Conservation (phyloP, 176 grass and related monocot genomes). For the Oryza meridionalis region DNA sequence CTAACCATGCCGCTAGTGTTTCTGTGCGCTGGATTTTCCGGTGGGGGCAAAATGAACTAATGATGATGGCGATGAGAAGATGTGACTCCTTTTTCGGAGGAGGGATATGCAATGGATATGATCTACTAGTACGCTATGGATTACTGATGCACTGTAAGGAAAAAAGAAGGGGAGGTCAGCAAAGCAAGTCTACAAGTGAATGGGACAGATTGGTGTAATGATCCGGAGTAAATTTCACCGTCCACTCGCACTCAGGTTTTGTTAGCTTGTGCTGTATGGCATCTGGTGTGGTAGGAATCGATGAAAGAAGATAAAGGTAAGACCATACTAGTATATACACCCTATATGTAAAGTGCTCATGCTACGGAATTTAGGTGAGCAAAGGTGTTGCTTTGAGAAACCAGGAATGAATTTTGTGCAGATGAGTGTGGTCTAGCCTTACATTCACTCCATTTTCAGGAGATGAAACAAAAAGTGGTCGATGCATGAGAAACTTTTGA, state of each 20-base stretch:
- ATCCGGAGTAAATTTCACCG: background rate
- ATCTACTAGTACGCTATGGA: no score
- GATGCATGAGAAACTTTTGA: background rate
- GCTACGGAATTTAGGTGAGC: background rate
- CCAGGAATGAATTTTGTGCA: background rate
- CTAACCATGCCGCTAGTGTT: constrained; percentile 40
- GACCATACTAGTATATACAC: no score
- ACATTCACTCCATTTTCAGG: background rate
- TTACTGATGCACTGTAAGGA: no score
- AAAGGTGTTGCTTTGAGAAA: background rate
- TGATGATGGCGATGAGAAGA: constrained; percentile 15
- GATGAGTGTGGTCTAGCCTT: background rate
- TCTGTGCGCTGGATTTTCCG: constrained; percentile 37
- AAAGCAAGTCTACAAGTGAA: background rate
- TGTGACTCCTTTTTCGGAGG: background rate
- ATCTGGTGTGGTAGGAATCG: background rate
- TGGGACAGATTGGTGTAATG: background rate
- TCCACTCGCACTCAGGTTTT: background rate
- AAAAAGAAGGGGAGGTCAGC: no score
- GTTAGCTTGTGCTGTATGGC: background rate
- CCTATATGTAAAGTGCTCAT: background rate
- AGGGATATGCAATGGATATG: background rate
- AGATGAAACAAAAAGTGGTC: background rate
- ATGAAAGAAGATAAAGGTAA: background rate
- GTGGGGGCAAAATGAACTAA: background rate